These are phyloP conservation scores for Cladosporium sp. DNA, from an alignment of 2,329 filamentous ascomycete genomes.

Conservation along the genomic window DNA sequence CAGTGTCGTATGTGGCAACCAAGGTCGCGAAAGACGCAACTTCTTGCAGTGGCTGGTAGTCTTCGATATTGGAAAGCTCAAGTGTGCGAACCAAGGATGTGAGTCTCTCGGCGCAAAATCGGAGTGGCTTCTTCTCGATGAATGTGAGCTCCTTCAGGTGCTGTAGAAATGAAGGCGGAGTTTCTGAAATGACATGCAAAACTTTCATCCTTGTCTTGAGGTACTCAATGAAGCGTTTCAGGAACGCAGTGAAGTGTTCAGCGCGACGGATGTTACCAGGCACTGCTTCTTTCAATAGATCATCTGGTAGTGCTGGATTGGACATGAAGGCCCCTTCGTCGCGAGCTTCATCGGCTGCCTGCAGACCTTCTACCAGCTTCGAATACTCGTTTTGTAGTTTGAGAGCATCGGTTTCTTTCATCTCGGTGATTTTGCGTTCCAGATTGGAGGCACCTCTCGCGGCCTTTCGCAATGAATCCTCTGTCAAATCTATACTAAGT, in stretches of 20 bases:
- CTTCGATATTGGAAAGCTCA: constrained; percentile 95
- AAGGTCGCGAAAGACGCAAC: constrained; percentile 96
- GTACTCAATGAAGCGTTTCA: constrained; percentile 97
- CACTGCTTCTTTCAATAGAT: constrained; percentile 89
- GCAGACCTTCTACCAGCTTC: constrained; percentile 86
- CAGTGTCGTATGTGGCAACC: constrained; percentile 93
- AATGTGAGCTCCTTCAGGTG: constrained; percentile 95
- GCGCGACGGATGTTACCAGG: constrained; percentile 94
- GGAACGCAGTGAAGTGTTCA: constrained; percentile 90
- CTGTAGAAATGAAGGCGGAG: constrained; percentile 84
- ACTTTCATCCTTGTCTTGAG: constrained; percentile 96
- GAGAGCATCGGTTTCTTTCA: constrained; percentile 92
- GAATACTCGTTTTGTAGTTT: constrained; percentile 94
- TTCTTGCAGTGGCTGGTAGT: constrained; percentile 94
- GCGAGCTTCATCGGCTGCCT: constrained; percentile 80
- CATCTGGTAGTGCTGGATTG: constrained; percentile 90
- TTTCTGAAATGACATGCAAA: constrained; percentile 93
- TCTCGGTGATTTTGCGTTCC: constrained; percentile 84
- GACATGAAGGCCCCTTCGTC: constrained; percentile 97
- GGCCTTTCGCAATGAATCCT: constrained; percentile 87
- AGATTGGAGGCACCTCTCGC: constrained; percentile 86
- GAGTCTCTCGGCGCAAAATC: constrained; percentile 90
- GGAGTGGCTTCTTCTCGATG: constrained; percentile 90
- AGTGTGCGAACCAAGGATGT: constrained; percentile 92
- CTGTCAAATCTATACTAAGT: constrained; percentile 90